Conservation (phyloP, 441 rosid genomes). For the Mallotus japonicus region DNA sequence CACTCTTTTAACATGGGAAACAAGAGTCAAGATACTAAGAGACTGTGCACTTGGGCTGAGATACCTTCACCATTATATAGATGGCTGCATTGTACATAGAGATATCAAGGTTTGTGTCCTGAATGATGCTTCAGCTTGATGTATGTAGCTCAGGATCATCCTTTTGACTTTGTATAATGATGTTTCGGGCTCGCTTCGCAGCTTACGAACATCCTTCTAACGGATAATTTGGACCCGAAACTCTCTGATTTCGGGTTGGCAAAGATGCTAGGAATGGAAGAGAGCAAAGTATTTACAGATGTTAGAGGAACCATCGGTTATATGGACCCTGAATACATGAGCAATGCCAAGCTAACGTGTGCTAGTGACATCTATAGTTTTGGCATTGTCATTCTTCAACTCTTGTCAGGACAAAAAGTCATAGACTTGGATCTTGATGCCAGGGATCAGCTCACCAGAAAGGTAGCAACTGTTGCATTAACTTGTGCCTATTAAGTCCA, state of each 20-base stretch:
- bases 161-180: no score
- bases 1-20: constrained; percentile 46
- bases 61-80: constrained; percentile 57
- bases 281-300: constrained; percentile 66
- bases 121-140: no score
- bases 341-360: constrained; percentile 58
- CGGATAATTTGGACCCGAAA: constrained; percentile 53
- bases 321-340: constrained; percentile 76
- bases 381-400: constrained; percentile 59
- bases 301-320: constrained; percentile 74
- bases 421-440: constrained; percentile 61
- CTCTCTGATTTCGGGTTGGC: constrained; percentile 71
- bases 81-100: constrained; percentile 74
- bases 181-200: constrained; percentile 14
- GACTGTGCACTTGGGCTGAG: constrained; percentile 56
- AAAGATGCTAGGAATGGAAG: constrained; percentile 62
- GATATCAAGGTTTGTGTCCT: constrained; percentile 51
- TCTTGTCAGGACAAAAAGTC: constrained; percentile 61
- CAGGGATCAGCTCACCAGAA: constrained; percentile 65
- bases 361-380: constrained; percentile 71
- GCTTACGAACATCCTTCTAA: constrained; percentile 78
- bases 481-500: background rate
- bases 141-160: no score
- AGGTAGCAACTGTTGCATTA: constrained; percentile 30
- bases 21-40: constrained; percentile 56